These are phyloP conservation scores for Monascus ruber DNA, from an alignment of 2,329 filamentous ascomycete genomes.

Conservation along the genomic window DNA sequence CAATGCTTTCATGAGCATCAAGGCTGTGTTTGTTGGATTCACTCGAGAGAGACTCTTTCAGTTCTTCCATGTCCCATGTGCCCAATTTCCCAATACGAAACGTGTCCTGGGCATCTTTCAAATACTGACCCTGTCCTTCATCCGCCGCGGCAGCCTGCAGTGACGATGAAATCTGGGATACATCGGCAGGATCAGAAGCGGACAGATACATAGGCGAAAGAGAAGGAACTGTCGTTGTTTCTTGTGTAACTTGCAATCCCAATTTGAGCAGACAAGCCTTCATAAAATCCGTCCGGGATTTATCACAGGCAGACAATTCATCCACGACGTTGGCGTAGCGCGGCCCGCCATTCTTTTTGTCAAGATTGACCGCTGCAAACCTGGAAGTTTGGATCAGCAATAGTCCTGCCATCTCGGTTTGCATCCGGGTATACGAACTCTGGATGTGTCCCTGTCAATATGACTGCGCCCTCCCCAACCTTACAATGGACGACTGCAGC, in stretches of 20 bases:
- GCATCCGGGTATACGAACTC: constrained; percentile 49
- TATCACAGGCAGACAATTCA: constrained; percentile 57
- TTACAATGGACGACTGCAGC: constrained; percentile 78
- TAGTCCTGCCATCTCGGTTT: constrained; percentile 5
- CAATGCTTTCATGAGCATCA: constrained; percentile 44
- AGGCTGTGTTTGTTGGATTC: constrained; percentile 23
- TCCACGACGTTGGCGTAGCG: constrained; percentile 61
- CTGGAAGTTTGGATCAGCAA: constrained; percentile 36
- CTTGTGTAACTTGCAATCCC: constrained; percentile 64
- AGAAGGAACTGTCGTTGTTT: constrained; percentile 59
- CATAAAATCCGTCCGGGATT: constrained; percentile 60
- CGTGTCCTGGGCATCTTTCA: constrained; percentile 70
- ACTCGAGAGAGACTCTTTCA: constrained; percentile 43
- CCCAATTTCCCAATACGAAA: constrained; percentile 66
- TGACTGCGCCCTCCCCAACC: constrained; percentile 64
- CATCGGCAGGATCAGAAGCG: constrained; percentile 50
- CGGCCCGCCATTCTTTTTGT: constrained; percentile 53
- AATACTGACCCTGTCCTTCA: constrained; percentile 56
- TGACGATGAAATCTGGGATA: constrained; percentile 56
- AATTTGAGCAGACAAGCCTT: constrained; percentile 70
- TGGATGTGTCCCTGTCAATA: constrained; percentile 82
- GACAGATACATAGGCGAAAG: constrained; percentile 77
- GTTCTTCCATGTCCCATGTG: constrained; percentile 45
- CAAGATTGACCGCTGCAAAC: constrained; percentile 70
- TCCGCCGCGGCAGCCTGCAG: constrained; percentile 54